Conservation (phyloP, 768 basidiomycete genomes). For the Boletellus emodensis region DNA sequence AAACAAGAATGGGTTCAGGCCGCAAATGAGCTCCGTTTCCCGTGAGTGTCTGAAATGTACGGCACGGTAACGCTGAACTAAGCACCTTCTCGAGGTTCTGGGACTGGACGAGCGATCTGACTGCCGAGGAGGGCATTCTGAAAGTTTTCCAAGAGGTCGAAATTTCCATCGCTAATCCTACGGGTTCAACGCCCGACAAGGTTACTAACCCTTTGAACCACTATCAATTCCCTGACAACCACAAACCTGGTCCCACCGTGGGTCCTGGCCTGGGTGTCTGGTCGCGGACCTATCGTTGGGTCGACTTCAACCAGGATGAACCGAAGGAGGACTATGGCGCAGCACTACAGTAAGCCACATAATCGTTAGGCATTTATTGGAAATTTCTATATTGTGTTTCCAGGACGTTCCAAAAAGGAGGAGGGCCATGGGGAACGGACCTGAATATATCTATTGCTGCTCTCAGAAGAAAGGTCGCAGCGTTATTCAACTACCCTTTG, state of each 20-base stretch:
- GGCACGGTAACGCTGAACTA: neutral
- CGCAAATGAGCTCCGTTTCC: constrained; percentile 14
- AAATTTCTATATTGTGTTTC: neutral
- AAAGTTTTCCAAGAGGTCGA: neutral
- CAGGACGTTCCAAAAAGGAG: constrained; percentile 1
- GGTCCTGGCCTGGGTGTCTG: neutral
- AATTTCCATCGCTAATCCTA: neutral
- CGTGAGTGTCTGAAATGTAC: constrained; percentile 6
- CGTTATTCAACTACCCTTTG: constrained; percentile 15
- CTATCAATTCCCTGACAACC: neutral
- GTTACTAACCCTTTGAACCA: neutral
- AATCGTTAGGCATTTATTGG: no score
- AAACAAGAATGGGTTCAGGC: constrained; percentile 8
- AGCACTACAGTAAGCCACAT: constrained; percentile 8
- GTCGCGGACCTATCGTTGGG: constrained; percentile 17
- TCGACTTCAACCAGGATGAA: neutral
- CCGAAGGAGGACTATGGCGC: constrained; percentile 13
- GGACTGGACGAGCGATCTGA: neutral
- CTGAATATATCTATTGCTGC: no score
- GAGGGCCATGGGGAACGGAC: no score
- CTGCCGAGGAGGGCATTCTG: neutral
- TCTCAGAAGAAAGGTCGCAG: constrained; percentile 16
- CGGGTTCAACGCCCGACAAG: neutral
- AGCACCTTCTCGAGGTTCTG: constrained; percentile 9
- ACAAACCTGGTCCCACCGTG: no score